Evolutionary conservation across 495 filamentous ascomycete species (phyloP), one percentile per base, ranked within the genome.

Genomic region (Pseudomonodictys pantanalensis): DNA sequence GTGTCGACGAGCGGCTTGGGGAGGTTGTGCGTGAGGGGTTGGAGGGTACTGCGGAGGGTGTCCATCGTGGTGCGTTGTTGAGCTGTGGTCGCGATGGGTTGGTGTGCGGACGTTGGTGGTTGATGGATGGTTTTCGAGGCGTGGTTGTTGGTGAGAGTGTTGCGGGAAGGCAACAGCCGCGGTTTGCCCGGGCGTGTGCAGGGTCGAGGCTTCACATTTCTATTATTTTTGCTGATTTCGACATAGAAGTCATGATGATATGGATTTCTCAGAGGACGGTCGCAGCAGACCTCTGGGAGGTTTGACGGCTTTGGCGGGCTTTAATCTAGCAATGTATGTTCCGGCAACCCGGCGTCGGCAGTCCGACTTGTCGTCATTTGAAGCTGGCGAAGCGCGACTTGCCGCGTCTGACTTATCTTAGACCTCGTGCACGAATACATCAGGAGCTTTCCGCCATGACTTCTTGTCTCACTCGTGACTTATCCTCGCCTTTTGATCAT

Each of bases 21-120:
- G 49, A 97, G 83, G 67, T 83, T 85, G 64, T 86, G 80, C 50
- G 90, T 90, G 59, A 95, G 76, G 46, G 90, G 91, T 69, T 86
- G 86, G 62, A 95, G 78, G 52, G 77, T 65, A 1, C 78, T 77
- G 65, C 85, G 84, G 66, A 96, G 76, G 49, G 68, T 29, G 6
- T 73, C 72, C 71, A 75, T 73, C 29, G 22, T 64, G 48, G 15
- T 23, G 50, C n/a, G 9, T 5, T 20, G 30, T 24, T 5, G 17
- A 2, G 44, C 17, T 8, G 35, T 55, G 24, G 8, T 6, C 6
- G 56, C 2, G 48, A 9, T 42, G 2, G 32, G 25, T 11, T 32
- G 4, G 23, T 11, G 48, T 23, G 43, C 15, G 4, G 25, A 24
- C 43, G 22, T 3, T 8, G 43, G 20, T n/a, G 2, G 5, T 47